Evolutionary conservation across 305 asterid genomes (phyloP).

Genomic region (Rubia peregrina): DNA sequence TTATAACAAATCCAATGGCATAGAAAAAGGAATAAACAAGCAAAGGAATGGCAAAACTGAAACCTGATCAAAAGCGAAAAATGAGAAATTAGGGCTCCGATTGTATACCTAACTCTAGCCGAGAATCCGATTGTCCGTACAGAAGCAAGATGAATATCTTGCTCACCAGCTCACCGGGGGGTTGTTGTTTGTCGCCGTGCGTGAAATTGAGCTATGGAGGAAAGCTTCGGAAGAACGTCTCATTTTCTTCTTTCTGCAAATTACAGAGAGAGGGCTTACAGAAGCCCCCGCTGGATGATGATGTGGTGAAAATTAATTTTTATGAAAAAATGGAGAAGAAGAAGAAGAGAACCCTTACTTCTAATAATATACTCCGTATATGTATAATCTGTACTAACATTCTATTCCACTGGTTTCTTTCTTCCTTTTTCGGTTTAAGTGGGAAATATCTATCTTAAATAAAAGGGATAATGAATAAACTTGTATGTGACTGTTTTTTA

Average conservation of each 20-base stretch:
- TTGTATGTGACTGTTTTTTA: background rate
- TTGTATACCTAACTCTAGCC: background rate
- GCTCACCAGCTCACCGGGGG: constrained; percentile 7
- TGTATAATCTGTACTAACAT: background rate
- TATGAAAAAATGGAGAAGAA: background rate
- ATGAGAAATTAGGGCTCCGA: constrained; percentile 27
- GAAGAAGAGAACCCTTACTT: constrained; percentile 11
- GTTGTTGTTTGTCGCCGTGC: background rate
- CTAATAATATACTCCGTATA: background rate
- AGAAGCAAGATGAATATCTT: constrained; percentile 12
- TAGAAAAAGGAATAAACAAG: background rate
- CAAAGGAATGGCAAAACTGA: background rate
- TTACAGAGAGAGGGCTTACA: constrained; percentile 25
- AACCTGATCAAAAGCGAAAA: constrained; percentile 23
- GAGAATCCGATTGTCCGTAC: background rate
- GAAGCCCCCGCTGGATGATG: constrained; percentile 5
- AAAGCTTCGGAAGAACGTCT: background rate
- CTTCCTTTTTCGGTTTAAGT: background rate
- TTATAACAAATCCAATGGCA: background rate
- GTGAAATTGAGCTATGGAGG: background rate
- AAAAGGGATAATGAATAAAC: background rate
- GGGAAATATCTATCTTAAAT: background rate
- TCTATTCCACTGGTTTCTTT: background rate
- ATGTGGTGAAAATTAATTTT: background rate
- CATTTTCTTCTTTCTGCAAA: background rate